phyloP scores from a whole-genome alignment of 352 stramenopile species.

The Globisporangium cederbergense region DNA sequence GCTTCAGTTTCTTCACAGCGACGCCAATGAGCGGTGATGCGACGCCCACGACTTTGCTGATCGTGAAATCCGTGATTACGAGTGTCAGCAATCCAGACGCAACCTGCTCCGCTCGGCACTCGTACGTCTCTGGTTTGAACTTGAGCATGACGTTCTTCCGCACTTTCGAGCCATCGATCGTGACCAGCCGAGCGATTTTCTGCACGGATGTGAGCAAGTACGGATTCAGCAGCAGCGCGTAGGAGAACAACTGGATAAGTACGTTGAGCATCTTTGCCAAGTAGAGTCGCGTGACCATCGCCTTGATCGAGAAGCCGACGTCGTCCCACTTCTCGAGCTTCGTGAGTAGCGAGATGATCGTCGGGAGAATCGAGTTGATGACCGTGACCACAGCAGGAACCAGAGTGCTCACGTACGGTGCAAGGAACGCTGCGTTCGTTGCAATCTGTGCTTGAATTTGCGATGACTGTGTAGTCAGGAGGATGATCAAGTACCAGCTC shows the following conservation, averaged over 20 bases:
- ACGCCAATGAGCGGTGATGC: constrained; percentile 24
- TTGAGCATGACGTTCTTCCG: constrained; percentile 62
- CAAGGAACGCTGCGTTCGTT: constrained; percentile 33
- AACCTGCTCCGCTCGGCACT: constrained; percentile 62
- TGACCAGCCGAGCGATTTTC: constrained; percentile 31
- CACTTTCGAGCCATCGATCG: constrained; percentile 38
- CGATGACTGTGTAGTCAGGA: constrained; percentile 65
- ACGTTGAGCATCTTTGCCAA: constrained; percentile 84
- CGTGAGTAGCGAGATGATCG: constrained; percentile 62
- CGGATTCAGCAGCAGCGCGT: constrained; percentile 62
- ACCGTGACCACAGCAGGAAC: constrained; percentile 68
- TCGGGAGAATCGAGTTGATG: constrained; percentile 70
- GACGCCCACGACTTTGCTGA: constrained; percentile 57
- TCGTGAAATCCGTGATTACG: constrained; percentile 69
- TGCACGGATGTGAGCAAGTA: constrained; percentile 46
- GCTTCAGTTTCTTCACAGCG: constrained; percentile 20
- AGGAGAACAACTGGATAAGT: constrained; percentile 77
- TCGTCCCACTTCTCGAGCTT: constrained; percentile 77
- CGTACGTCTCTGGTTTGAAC: constrained; percentile 49
- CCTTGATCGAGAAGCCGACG: constrained; percentile 75
- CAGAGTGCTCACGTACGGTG: constrained; percentile 55
- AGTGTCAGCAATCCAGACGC: constrained; percentile 61
- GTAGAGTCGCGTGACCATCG: constrained; percentile 77
- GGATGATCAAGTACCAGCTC: constrained; percentile 70
- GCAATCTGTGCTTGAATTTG: constrained; percentile 52